Base-by-base conservation (phyloP, 2,329 filamentous ascomycete genomes). In the Trichoderma sp. region DNA sequence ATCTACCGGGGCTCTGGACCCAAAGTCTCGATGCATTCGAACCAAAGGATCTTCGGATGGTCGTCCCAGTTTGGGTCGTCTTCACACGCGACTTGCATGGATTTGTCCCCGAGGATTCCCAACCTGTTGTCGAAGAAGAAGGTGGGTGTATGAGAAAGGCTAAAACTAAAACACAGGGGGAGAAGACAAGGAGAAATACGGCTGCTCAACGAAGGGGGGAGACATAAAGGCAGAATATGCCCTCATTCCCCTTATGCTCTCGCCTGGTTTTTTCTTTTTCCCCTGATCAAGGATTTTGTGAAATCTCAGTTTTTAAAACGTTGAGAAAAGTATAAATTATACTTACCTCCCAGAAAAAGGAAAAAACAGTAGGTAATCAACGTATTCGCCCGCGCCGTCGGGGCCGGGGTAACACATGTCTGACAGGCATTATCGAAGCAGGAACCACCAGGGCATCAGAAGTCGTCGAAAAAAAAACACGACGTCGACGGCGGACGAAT, bases 311-410 rank as follows among this genome's bases (percentile, higher is more conserved):
- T 14, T 37, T 35, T 5, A 27, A 8, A 27, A 33, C 43, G 21
- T 24, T 10, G 35, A 33, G 19, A 47, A 33, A 8, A 19, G 6
- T 43, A n/a, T 35, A 35, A 35, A 35, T 43, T 43, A 56, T 57
- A 13, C 27, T 31, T 6, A n/a, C n/a, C 37, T 6, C 8, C 8
- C 6, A 65, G 16, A 16, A 3, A 40, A 21, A 21, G 21, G 16
- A 52, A 49, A 49, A 49, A 29, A 37, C 33, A 35, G 33, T 35
- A 37, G 57, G 49, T 31, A 29, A 58, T 43, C 47, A 40, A 59
- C 29, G 61, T 70, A 67, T 70, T 70, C 24, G 61, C 62, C 68
- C 68, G 68, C 43, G 40, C 68, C 68, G 68, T 67, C 68, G 68
- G 62, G 61, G 43, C 68, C 68, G 68, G 68, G 53, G 62, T 67